Evolutionary conservation across 345 rosid genomes (phyloP).

Genomic region (Lagerstroemia speciosa): DNA sequence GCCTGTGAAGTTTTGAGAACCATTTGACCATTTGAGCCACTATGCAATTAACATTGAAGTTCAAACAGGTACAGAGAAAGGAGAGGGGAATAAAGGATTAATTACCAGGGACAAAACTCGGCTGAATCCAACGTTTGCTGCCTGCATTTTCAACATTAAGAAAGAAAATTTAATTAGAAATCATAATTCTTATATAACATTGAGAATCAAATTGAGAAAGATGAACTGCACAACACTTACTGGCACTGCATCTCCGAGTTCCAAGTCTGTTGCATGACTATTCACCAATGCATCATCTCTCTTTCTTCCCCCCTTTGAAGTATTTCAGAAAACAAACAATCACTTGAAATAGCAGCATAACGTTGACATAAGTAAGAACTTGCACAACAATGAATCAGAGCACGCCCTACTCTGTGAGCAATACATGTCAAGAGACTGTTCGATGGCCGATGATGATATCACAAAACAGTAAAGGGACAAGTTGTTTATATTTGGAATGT

Average conservation of each 20-base stretch:
- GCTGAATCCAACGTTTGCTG: conserved; percentile 65
- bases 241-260: conserved; percentile 51
- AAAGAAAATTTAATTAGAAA: conserved; percentile 6
- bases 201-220: conserved; percentile 7
- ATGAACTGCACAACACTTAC: conserved; percentile 16
- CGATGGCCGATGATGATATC: neutral
- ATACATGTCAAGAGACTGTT: neutral
- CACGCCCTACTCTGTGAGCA: too few species aligned
- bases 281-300: conserved; percentile 14
- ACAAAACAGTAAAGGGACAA: too few species aligned
- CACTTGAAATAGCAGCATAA: neutral
- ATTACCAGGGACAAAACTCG: conserved; percentile 65
- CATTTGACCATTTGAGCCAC: neutral
- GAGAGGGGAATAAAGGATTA: too few species aligned
- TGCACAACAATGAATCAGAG: too few species aligned
- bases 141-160: conserved; percentile 32
- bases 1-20: conserved; percentile 35
- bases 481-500: too few species aligned
- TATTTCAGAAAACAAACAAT: neutral
- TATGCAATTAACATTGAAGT: neutral
- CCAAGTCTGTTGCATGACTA: conserved; percentile 32
- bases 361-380: neutral
- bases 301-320: conserved; percentile 24
- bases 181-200: conserved; percentile 1
- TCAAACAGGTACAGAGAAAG: neutral